These are phyloP conservation scores for Pichia occidentalis DNA, from an alignment of 805 yeast species.

Conservation along the genomic window DNA sequence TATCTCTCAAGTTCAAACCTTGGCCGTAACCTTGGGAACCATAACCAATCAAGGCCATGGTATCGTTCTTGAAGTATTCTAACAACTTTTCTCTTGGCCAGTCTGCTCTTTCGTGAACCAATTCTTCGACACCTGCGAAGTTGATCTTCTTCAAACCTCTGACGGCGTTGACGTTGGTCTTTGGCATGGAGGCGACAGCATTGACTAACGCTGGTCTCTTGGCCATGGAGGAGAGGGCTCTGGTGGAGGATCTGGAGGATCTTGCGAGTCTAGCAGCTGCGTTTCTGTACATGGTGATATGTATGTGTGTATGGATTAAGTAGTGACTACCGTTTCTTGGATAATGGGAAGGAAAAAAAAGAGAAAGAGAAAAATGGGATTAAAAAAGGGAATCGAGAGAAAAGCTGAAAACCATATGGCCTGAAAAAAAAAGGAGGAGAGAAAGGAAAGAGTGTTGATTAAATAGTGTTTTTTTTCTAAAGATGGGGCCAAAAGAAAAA, in stretches of 20 bases:
- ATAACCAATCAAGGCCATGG: constrained; percentile 96
- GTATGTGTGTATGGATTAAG: too few relatives aligned
- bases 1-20: constrained; percentile 98
- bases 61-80: constrained; percentile 96
- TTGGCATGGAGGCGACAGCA: constrained; percentile 40
- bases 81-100: constrained; percentile 98
- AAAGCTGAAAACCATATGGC: too few relatives aligned
- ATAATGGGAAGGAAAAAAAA: too few relatives aligned
- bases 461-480: too few relatives aligned
- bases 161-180: constrained; percentile 44
- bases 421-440: too few relatives aligned
- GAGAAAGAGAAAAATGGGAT: too few relatives aligned
- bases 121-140: constrained; percentile 93
- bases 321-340: too few relatives aligned
- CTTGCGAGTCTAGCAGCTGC: constrained; percentile 44
- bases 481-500: too few relatives aligned
- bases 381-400: too few relatives aligned
- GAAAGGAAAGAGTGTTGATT: too few relatives aligned
- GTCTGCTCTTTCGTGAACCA: constrained; percentile 97
- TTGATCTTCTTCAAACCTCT: constrained; percentile 96
- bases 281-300: constrained; percentile 38
- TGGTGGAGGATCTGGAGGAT: constrained; percentile 46
- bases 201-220: constrained; percentile 22
- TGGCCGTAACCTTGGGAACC: constrained; percentile 99
- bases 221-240: constrained; percentile 50